Evolutionary conservation across 2,329 filamentous ascomycete genomes (phyloP).

Genomic region (Penicillium sp.): DNA sequence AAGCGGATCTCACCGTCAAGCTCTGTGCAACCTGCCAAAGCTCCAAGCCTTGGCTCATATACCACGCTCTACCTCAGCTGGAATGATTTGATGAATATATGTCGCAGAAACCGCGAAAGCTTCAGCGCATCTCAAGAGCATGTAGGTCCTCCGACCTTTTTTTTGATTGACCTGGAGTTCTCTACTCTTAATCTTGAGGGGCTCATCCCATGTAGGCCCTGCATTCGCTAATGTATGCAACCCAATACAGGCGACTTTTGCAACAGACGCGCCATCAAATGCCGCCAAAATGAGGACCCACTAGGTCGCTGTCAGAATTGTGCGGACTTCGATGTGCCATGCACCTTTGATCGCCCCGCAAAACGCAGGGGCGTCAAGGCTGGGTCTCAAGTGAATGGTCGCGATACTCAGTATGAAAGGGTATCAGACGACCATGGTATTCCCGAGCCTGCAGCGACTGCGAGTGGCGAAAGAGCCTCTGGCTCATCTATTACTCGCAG

Average conservation of each 20-base stretch:
- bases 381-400: constrained; percentile 12
- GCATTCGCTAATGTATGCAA: neutral
- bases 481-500: constrained; percentile 22
- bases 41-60: neutral
- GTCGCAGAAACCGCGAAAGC: constrained; percentile 32
- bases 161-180: constrained; percentile 4
- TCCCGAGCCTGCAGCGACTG: neutral
- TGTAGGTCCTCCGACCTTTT: constrained; percentile 19
- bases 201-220: neutral
- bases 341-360: constrained; percentile 53
- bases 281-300: constrained; percentile 41
- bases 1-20: neutral
- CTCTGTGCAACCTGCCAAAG: neutral
- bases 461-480: constrained; percentile 10
- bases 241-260: constrained; percentile 51
- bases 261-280: constrained; percentile 54
- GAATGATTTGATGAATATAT: constrained; percentile 24
- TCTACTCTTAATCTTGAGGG: constrained; percentile 9
- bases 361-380: constrained; percentile 43
- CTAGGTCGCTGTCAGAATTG: constrained; percentile 54
- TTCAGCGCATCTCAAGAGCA: constrained; percentile 31
- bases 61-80: constrained; percentile 2
- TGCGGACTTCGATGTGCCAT: constrained; percentile 53
- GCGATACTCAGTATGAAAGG: constrained; percentile 12
- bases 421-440: neutral